These are phyloP conservation scores for Carallia pectinifolia DNA, from an alignment of 345 rosid species.

Conservation along the genomic window DNA sequence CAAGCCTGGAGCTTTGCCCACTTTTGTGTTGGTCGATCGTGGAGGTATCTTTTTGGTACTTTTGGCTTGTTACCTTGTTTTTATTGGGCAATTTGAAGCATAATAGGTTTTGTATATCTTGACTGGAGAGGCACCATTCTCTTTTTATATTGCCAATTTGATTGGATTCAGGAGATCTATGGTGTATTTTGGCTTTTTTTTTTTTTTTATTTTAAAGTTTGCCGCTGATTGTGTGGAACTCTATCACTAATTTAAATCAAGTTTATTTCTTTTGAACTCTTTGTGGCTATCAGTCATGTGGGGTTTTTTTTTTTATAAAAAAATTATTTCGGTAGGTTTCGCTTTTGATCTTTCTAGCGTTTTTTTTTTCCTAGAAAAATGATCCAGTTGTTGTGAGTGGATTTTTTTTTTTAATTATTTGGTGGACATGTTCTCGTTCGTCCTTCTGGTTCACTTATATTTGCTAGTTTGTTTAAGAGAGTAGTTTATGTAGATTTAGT, in stretches of 20 bases:
- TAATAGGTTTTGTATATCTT: background rate
- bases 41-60: constrained; percentile 56
- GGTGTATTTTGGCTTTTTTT: constrained; percentile 1
- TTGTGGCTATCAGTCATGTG: background rate
- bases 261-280: background rate
- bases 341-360: too few species aligned
- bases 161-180: constrained; percentile 2
- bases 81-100: background rate
- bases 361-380: too few species aligned
- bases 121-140: background rate
- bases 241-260: background rate
- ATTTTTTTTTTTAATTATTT: too few species aligned
- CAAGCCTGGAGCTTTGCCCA: constrained; percentile 83
- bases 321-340: background rate
- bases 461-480: too few species aligned
- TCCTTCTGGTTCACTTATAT: too few species aligned
- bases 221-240: background rate
- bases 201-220: background rate
- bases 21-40: constrained; percentile 81
- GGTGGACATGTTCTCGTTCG: too few species aligned
- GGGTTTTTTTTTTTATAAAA: background rate
- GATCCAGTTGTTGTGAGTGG: too few species aligned
- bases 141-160: constrained; percentile 1
- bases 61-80: background rate
- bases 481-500: too few species aligned